Conservation (phyloP, 2,329 filamentous ascomycete species). For the Peltaster fructicola region DNA sequence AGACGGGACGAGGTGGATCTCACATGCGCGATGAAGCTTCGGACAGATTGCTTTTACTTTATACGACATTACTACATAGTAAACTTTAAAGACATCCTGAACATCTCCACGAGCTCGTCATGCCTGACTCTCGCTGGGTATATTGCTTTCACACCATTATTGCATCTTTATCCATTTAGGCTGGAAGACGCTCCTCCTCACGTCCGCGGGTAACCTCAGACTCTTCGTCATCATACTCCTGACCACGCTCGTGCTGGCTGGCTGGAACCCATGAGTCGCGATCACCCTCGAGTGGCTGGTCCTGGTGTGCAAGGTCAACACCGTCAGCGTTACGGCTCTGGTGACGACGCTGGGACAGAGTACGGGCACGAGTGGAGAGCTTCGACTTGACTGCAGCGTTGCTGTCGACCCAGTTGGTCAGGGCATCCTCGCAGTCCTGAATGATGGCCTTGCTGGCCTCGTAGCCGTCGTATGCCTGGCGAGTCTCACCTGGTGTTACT, state of each 20-base stretch:
- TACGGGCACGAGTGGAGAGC: constrained; percentile 73
- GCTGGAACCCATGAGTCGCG: constrained; percentile 74
- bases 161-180: not conserved
- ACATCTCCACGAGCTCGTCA: no score
- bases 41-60: no score
- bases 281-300: constrained; percentile 54
- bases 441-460: constrained; percentile 97
- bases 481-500: constrained; percentile 91
- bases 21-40: no score
- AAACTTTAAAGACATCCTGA: no score
- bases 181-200: constrained; percentile 26
- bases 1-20: no score
- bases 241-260: constrained; percentile 42
- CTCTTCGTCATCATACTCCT: constrained; percentile 46
- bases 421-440: constrained; percentile 92
- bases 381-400: constrained; percentile 78
- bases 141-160: not conserved
- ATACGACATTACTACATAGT: no score
- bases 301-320: constrained; percentile 68
- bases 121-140: no score
- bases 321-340: constrained; percentile 49
- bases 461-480: constrained; percentile 90
- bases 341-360: constrained; percentile 68
- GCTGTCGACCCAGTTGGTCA: constrained; percentile 90
- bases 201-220: constrained; percentile 39